Base-by-base conservation (phyloP, 2,329 filamentous ascomycete species). In the Fusarium nisikadoi region DNA sequence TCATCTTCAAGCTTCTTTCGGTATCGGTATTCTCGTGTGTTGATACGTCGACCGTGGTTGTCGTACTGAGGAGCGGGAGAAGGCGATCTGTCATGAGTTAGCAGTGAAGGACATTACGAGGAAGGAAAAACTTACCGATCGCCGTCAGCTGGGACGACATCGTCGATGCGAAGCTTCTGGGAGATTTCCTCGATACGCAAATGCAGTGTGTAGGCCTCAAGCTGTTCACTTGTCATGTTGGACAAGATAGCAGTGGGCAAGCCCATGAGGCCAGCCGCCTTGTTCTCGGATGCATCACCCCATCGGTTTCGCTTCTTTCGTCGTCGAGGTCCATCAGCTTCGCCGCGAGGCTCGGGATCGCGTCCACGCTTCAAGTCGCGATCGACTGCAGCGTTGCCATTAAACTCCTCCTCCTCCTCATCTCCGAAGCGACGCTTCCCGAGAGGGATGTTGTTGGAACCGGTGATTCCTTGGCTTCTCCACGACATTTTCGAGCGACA, bases 241-340 rank as follows among this genome's bases (percentile, higher is more conserved):
- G 95, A 94, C 83, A 95, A 91, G 82, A 99, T 98, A 79, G 95
- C 94, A 20, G 96, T 99, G 33, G 96, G 94, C 75, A 99, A 88
- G 64, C 96, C 96, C 95, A 99, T 98, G 70, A 99, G 88, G 74
- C 96, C 96, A 64, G 96, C 96, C 67, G 96, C 96, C 88, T 99
- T 99, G 86, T 99, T 99, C 84, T 99, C 96, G 61, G 94, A 92
- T 69, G 94, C 94, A 83, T 98, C 95, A 75, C 96, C 96, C 96
- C 96, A 99, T 81, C 96, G 92, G 83, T 99, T 99, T 82, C 95
- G 93, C 92, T 98, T 98, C 91, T 97, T 98, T 83, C 96, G 94
- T 78, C 93, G 93, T 81, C 93, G 93, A 71, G 92, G 90, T 65
- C 94, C 95, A 83, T 98, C 95, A 55, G 83, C 81, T 65, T 88